Evolutionary conservation across 345 rosid species (phyloP).

Genomic region (Erodium maritimum): DNA sequence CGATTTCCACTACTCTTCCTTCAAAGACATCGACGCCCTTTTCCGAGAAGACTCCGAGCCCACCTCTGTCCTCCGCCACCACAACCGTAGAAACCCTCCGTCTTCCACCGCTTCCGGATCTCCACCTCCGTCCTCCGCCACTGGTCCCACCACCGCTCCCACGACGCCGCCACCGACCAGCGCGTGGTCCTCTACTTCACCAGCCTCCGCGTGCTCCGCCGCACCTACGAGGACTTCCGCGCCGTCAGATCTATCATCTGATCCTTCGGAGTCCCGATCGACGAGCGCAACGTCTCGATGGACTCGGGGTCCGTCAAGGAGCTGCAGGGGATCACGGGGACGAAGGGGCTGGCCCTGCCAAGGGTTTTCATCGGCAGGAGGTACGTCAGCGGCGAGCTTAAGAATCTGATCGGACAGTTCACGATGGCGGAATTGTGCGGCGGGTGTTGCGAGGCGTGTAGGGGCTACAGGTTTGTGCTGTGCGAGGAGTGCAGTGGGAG

Average conservation of each 20-base stretch:
- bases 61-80: too few species aligned
- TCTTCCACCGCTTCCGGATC: constrained; percentile 35
- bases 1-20: too few species aligned
- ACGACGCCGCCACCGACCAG: too few species aligned
- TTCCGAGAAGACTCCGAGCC: too few species aligned
- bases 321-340: constrained; percentile 31
- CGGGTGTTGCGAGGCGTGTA: constrained; percentile 26
- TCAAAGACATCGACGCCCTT: too few species aligned
- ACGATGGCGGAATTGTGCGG: constrained; percentile 5
- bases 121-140: constrained; percentile 35
- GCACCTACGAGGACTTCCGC: too few species aligned
- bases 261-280: constrained; percentile 34
- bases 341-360: constrained; percentile 20
- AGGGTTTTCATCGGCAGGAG: too few species aligned
- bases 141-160: constrained; percentile 26
- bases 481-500: constrained; percentile 31
- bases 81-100: too few species aligned
- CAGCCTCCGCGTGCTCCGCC: too few species aligned
- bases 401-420: constrained; percentile 12
- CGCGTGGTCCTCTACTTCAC: too few species aligned
- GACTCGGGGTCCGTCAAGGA: constrained; percentile 41
- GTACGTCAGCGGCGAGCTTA: constrained; percentile 27
- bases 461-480: constrained; percentile 28
- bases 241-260: too few species aligned
- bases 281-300: constrained; percentile 77